phyloP scores from a whole-genome alignment of 2,329 filamentous ascomycete species.

The Lecanicillium sp. region DNA sequence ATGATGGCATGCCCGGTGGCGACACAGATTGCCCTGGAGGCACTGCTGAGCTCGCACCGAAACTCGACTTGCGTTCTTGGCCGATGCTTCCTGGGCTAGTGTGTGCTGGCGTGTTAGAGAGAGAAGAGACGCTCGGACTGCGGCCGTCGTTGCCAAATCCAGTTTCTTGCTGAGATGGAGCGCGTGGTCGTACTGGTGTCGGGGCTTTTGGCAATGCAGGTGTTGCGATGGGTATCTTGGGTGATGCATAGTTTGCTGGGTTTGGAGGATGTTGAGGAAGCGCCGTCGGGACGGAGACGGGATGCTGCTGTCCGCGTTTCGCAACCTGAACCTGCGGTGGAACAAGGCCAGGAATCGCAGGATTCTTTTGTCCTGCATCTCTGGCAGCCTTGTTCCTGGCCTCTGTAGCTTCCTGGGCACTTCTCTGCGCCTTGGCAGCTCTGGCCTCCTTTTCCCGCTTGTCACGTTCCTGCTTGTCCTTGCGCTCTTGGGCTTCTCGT shows the following conservation, averaged over 20 bases:
- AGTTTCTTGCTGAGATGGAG: conserved; percentile 70
- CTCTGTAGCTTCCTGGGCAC: conserved; percentile 41
- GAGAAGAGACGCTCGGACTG: conserved; percentile 52
- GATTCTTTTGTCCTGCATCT: conserved; percentile 38
- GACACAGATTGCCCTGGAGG: conserved; percentile 38
- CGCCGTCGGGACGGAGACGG: conserved; percentile 30
- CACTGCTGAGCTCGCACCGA: conserved; percentile 19
- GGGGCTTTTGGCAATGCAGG: conserved; percentile 76
- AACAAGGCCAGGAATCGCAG: conserved; percentile 8
- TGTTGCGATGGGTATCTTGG: conserved; percentile 69
- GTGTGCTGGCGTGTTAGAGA: conserved; percentile 54
- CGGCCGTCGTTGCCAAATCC: conserved; percentile 54
- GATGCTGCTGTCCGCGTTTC: conserved; percentile 25
- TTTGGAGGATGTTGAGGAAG: conserved; percentile 53
- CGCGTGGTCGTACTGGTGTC: conserved; percentile 68
- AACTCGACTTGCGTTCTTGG: conserved; percentile 55
- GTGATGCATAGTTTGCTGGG: conserved; percentile 58
- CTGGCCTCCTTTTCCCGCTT: conserved; percentile 53
- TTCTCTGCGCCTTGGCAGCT: conserved; percentile 51
- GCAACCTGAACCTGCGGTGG: conserved; percentile 4
- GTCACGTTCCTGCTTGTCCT: conserved; percentile 52
- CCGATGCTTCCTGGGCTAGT: conserved; percentile 56
- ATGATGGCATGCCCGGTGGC: conserved; percentile 37
- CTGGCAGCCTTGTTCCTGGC: conserved; percentile 55
- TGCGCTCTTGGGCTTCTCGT: conserved; percentile 58